Conservation (phyloP, 495 filamentous ascomycete genomes). For the Xylona heveae region DNA sequence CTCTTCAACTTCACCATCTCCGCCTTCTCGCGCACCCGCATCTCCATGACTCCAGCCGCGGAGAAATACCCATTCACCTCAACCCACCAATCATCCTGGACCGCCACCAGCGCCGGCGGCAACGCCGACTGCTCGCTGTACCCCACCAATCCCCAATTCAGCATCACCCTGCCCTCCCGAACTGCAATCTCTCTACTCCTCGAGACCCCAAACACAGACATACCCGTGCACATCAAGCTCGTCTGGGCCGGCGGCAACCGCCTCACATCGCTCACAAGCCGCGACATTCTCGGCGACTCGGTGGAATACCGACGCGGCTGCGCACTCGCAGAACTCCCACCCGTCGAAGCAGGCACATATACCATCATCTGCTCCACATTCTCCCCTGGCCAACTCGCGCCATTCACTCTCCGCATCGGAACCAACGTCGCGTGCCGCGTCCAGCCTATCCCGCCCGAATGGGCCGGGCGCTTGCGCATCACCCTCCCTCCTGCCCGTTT, state of each 20-base stretch:
- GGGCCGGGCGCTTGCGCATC: conserved; percentile 42
- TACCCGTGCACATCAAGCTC: conserved; percentile 68
- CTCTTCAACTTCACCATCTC: conserved; percentile 69
- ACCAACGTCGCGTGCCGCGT: conserved; percentile 32
- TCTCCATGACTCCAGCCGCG: conserved; percentile 35
- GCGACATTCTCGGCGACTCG: conserved; percentile 59
- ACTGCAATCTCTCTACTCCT: conserved; percentile 50
- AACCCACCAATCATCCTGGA: conserved; percentile 45
- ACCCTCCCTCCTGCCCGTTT: conserved; percentile 27
- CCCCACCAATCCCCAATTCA: conserved; percentile 69
- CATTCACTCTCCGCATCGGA: conserved; percentile 53
- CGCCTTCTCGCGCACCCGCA: conserved; percentile 40
- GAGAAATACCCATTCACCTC: conserved; percentile 32
- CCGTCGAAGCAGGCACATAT: conserved; percentile 46
- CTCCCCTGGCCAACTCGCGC: conserved; percentile 48
- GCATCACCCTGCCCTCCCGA: conserved; percentile 29
- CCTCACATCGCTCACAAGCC: conserved; percentile 38
- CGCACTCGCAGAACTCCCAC: conserved; percentile 37
- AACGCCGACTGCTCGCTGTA: conserved; percentile 57
- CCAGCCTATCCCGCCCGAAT: conserved; percentile 35
- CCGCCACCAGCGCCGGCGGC: conserved; percentile 57
- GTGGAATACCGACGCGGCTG: conserved; percentile 70
- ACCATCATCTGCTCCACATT: conserved; percentile 80
- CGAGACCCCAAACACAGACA: conserved; percentile 29
- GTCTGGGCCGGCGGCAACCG: conserved; percentile 56